These are phyloP conservation scores for Nicotiana paniculata DNA, from an alignment of 257 asterid species.

Conservation along the genomic window DNA sequence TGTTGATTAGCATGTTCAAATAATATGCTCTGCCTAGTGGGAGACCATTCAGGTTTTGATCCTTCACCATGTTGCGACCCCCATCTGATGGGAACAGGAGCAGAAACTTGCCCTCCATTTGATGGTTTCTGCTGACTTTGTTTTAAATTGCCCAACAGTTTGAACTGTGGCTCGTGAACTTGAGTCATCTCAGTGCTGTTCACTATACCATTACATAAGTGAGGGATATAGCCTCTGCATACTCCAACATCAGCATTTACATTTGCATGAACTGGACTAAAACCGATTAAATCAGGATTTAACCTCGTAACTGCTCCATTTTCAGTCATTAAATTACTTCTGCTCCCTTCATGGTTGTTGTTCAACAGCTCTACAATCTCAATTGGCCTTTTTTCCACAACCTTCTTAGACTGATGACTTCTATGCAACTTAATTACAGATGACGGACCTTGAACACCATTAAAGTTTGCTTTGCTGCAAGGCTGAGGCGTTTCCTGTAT, in stretches of 20 bases:
- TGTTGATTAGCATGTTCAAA: constrained; percentile 13
- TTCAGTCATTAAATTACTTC: neutral
- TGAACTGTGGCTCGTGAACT: constrained; percentile 21
- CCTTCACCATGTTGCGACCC: constrained; percentile 20
- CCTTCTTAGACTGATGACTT: constrained; percentile 19
- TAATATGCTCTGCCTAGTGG: neutral
- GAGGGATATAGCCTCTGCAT: neutral
- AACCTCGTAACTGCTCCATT: constrained; percentile 7
- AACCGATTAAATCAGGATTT: constrained; percentile 8
- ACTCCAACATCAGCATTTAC: constrained; percentile 2
- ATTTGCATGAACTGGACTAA: constrained; percentile 21
- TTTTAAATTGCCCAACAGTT: constrained; percentile 21
- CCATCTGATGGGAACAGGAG: constrained; percentile 26
- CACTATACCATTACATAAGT: neutral
- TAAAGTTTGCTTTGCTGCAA: neutral
- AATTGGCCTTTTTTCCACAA: constrained; percentile 34
- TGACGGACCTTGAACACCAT: neutral
- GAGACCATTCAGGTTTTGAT: constrained; percentile 8
- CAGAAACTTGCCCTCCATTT: constrained; percentile 21
- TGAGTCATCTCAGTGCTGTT: constrained; percentile 11
- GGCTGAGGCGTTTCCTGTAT: neutral
- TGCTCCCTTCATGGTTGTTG: constrained; percentile 30
- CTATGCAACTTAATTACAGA: constrained; percentile 9
- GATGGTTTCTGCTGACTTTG: neutral
- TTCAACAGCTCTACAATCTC: constrained; percentile 62